Base-by-base conservation (phyloP, 495 filamentous ascomycete species). In the Entonaema liquescens region DNA sequence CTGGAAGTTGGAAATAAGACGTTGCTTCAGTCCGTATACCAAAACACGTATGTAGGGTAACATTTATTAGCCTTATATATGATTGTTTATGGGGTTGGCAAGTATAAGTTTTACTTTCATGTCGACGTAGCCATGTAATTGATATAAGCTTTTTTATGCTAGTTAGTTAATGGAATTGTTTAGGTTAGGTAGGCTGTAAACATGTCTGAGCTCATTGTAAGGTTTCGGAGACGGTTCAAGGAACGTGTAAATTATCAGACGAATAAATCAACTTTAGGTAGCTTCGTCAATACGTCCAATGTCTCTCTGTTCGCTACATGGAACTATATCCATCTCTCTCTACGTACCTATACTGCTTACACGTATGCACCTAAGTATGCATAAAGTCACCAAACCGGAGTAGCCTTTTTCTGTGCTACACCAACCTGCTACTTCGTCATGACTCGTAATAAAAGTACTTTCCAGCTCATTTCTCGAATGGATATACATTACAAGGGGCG, bases 401-500 rank as follows among this genome's bases (percentile, higher is more conserved):
- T 57, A 31, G 54, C 12, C 17, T 36, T 12, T n/a, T 19, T 47
- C 54, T 36, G 54, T 57, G 31, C 19, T 29, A 57, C 54, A 38
- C 54, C 54, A 57, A 36, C 29, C 54, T 5, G 21, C 31, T 36
- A 33, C 29, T 25, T 33, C 54, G 54, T 57, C 33, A 36, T 57
- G 54, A 57, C 54, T 57, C 3, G 29, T 26, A 57, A 36, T 31
- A 19, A 12, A 52, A 8, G 49, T 57, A 57, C 57, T n/a, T 28
- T 40, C 44, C 44, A 21, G 50, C 21, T 47, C 23, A 52, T 52
- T 62, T 62, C 33, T 53, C 29, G 13, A 23, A 11, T 57, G 28
- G n/a, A 65, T 57, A 35, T 57, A 65, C 44, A 38, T 36, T 53
- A 13, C 49, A 53, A 53, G 23, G 53, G 60, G 42, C 55, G 26